Evolutionary conservation across 2,329 filamentous ascomycete genomes (phyloP).

Genomic region (Saccharata proteae): DNA sequence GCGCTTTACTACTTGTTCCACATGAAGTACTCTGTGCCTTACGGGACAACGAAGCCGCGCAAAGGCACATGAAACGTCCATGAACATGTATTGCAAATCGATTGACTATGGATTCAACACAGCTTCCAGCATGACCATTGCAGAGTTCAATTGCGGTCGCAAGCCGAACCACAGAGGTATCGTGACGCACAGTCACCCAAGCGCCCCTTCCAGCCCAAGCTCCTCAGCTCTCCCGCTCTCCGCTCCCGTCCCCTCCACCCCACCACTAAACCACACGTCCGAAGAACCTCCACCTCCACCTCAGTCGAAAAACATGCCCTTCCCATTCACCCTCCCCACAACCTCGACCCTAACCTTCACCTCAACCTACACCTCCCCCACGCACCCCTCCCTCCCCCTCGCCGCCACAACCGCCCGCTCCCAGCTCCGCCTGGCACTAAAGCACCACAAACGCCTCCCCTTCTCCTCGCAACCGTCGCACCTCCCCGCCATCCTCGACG

Average conservation of each 20-base stretch:
- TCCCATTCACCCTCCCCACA: constrained; percentile 76
- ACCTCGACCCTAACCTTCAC: constrained; percentile 80
- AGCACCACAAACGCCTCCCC: constrained; percentile 79
- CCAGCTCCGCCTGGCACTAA: constrained; percentile 70
- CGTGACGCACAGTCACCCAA: too few relatives aligned
- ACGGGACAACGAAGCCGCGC: too few relatives aligned
- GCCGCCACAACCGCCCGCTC: constrained; percentile 72
- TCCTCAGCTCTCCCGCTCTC: too few relatives aligned
- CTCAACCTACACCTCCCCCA: constrained; percentile 61
- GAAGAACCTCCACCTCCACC: constrained; percentile 13
- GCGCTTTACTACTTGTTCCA: too few relatives aligned
- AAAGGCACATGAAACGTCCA: too few relatives aligned
- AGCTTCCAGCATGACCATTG: too few relatives aligned
- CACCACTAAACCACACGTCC: constrained; percentile 9
- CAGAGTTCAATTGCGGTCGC: too few relatives aligned
- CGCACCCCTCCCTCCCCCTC: constrained; percentile 80
- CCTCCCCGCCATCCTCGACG: constrained; percentile 56
- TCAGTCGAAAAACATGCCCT: constrained; percentile 55
- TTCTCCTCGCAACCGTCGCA: constrained; percentile 57
- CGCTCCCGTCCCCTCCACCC: constrained; percentile 4
- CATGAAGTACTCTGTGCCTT: too few relatives aligned
- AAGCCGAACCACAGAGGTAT: too few relatives aligned
- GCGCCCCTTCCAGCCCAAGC: too few relatives aligned
- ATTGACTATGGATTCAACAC: too few relatives aligned
- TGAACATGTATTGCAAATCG: too few relatives aligned